These are phyloP conservation scores for Fusarium sp. DNA, from an alignment of 2,329 filamentous ascomycete species.

Conservation along the genomic window DNA sequence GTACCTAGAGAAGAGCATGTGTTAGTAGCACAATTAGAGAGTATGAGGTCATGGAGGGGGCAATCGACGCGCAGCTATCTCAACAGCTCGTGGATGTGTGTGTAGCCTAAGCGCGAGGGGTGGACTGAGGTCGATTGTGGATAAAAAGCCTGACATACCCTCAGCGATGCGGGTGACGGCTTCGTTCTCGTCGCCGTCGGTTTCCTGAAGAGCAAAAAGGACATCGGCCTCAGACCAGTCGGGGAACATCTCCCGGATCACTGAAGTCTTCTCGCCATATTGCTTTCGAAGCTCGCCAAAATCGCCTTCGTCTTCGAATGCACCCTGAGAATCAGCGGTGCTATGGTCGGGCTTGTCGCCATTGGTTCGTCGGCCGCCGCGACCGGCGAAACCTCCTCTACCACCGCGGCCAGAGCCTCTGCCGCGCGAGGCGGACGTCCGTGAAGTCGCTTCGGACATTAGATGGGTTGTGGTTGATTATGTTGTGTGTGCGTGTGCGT, in stretches of 20 bases:
- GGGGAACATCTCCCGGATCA: conserved; percentile 92
- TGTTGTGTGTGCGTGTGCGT: conserved; percentile 43
- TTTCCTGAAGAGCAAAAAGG: conserved; percentile 91
- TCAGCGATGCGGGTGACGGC: conserved; percentile 84
- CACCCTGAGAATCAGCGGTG: conserved; percentile 67
- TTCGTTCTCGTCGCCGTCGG: conserved; percentile 79
- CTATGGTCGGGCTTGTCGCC: conserved; percentile 71
- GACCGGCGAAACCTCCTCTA: conserved; percentile 78
- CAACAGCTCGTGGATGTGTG: conserved; percentile 12
- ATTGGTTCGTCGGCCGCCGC: conserved; percentile 79
- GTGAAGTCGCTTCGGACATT: conserved; percentile 96
- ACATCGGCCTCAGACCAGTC: conserved; percentile 97
- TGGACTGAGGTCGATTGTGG: conserved; percentile 21
- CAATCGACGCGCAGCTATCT: conserved; percentile 15
- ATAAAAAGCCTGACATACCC: conserved; percentile 62
- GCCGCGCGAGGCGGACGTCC: conserved; percentile 85
- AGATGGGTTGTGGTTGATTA: conserved; percentile 57
- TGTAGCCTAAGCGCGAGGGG: conserved; percentile 32
- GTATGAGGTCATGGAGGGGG: not conserved
- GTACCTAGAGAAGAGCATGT: conserved; percentile 64
- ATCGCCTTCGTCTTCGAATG: conserved; percentile 85
- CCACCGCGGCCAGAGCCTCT: conserved; percentile 91
- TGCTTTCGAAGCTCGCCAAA: conserved; percentile 92
- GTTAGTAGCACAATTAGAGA: conserved; percentile 44
- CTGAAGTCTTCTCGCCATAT: conserved; percentile 80